A percentile compares a stretch with the other conserved stretches of the same genome.
phyloP scores from a whole-genome alignment of 2,329 filamentous ascomycete genomes.

The Microdochium trichocladiopsis region DNA sequence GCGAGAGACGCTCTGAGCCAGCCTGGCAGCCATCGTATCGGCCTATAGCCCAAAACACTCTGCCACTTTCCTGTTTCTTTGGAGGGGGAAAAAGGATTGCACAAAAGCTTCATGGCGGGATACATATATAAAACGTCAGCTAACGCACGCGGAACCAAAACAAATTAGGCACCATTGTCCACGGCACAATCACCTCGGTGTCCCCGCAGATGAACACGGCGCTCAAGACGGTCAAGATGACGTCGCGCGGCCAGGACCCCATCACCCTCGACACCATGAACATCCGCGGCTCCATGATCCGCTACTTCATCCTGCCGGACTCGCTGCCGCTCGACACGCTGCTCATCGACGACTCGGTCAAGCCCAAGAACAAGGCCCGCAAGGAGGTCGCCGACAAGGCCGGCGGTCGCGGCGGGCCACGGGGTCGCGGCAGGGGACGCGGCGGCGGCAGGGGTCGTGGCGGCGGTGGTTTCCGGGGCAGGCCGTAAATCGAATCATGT shows the following conservation, averaged over 20 bases:
- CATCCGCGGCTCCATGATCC: constrained; percentile 90
- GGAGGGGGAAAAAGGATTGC: too few species aligned
- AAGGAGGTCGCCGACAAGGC: constrained; percentile 68
- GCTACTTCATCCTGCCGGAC: constrained; percentile 91
- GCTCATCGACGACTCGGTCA: constrained; percentile 91
- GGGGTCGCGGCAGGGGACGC: constrained; percentile 43
- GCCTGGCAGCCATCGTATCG: too few species aligned
- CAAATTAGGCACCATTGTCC: constrained; percentile 94
- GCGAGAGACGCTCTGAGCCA: too few species aligned
- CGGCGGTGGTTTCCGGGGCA: constrained; percentile 39
- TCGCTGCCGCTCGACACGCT: constrained; percentile 91
- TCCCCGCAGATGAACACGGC: constrained; percentile 98
- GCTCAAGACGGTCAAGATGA: constrained; percentile 95
- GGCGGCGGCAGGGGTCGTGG: constrained; percentile 40
- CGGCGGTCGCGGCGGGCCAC: constrained; percentile 44
- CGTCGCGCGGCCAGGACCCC: constrained; percentile 76
- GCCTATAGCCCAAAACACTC: too few species aligned
- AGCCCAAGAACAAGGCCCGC: constrained; percentile 98
- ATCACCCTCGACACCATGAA: constrained; percentile 92
- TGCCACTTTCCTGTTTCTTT: too few species aligned
- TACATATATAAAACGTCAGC: too few species aligned
- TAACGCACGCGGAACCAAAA: too few species aligned
- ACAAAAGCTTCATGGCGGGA: too few species aligned
- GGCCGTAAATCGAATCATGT: constrained; percentile 11
- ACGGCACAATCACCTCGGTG: constrained; percentile 94